phyloP scores from a whole-genome alignment of 768 basidiomycete genomes.

The Royoungia palumana region DNA sequence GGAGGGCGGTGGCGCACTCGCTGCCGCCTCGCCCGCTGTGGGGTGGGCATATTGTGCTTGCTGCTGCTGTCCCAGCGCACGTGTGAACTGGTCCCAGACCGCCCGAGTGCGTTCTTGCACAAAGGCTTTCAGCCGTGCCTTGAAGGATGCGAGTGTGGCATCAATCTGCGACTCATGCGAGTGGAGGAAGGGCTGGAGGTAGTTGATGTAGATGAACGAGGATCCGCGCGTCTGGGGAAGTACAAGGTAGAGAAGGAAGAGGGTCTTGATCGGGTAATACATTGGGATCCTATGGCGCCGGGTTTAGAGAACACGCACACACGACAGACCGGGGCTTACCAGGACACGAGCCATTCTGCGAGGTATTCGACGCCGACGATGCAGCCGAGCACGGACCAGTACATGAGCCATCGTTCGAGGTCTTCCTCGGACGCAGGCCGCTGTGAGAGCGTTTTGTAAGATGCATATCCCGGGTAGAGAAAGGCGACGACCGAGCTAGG shows the following conservation, averaged over 20 bases:
- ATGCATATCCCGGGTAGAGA: constrained; percentile 91
- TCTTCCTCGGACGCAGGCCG: constrained; percentile 83
- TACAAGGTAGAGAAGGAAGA: constrained; percentile 86
- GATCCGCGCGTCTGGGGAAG: constrained; percentile 89
- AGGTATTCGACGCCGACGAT: constrained; percentile 80
- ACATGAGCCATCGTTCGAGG: constrained; percentile 94
- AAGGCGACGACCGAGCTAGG: constrained; percentile 70
- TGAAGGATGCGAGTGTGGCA: constrained; percentile 63
- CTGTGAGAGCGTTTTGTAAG: constrained; percentile 90
- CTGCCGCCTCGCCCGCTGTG: constrained; percentile 17
- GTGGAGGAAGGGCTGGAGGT: constrained; percentile 81
- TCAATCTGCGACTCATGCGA: constrained; percentile 86
- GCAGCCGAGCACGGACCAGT: constrained; percentile 89
- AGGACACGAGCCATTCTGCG: constrained; percentile 83
- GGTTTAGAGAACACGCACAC: constrained; percentile 6
- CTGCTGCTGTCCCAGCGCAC: constrained; percentile 45
- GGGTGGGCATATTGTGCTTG: constrained; percentile 18
- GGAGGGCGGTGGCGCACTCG: constrained; percentile 44
- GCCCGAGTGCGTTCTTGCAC: constrained; percentile 60
- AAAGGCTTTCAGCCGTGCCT: constrained; percentile 56
- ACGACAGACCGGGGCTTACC: constrained; percentile 47
- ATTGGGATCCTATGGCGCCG: constrained; percentile 70
- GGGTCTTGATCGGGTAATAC: constrained; percentile 76
- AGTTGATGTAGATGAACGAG: constrained; percentile 74
- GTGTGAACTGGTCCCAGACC: constrained; percentile 63